Base-by-base conservation (phyloP, 1,284 basidiomycete genomes). In the Macrocybe sp. region DNA sequence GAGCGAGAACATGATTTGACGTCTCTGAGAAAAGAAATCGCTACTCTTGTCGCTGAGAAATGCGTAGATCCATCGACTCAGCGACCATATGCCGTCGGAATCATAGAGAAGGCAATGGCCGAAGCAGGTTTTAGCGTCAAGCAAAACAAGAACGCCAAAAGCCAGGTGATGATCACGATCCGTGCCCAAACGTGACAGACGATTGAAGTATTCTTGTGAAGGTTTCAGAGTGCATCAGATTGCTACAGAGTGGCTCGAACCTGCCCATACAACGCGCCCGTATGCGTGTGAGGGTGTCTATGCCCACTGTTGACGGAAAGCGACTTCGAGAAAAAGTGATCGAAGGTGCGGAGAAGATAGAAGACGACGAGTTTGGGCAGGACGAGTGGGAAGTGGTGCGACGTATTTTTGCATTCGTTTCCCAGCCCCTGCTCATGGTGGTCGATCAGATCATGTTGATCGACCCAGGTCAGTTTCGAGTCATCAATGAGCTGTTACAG, bases 51-150 rank as follows among this genome's bases (percentile, higher is more conserved):
- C 3, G 85, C 93, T 1, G 92, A 95, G 67, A 95, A 94, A 74
- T 97, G 91, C 50, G 93, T 98, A 33, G 95, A 99, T 60, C 97
- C 96, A 1, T 68, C 75, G 2, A 96, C 92, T 2, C 85, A 93
- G 60, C 75, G 85, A 22, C 93, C 94, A 4, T 95, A 97, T 65
- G 89, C 94, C 1, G 92, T 96, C 40, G 89, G 91, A 14, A 93
- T 99, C 75, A 92, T 99, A 53, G 97, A 99, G 63, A 99, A 98
- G 69, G 95, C 94, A 0, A 96, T 99, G 92, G 73, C 82, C 22
- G 95, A 98, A 64, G 85, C 92, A 5, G 94, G 95, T 8, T 97
- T 89, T 67, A 94, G 89, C 55, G 86, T 97, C 35, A 90, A 92
- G 61, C 79, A 79, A 29, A 84, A 85, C 50, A 97, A 97, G 73